These are phyloP conservation scores for Mucor velutinosus DNA, from an alignment of 371 early-diverging fungal species.

Conservation along the genomic window DNA sequence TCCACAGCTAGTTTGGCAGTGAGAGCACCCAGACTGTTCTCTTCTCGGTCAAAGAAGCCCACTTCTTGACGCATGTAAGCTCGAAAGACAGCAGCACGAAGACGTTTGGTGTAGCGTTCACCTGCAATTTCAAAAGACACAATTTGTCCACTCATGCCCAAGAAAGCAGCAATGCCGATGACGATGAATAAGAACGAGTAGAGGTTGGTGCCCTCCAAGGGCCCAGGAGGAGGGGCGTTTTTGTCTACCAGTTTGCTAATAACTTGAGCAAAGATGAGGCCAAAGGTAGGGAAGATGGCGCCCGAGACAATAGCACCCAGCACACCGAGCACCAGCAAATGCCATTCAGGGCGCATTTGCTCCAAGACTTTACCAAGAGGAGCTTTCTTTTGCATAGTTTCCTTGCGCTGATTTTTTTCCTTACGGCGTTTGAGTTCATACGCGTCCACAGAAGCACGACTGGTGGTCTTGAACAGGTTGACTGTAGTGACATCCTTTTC, in stretches of 20 bases:
- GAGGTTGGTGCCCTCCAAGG: conserved; percentile 61
- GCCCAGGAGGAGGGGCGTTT: conserved; percentile 23
- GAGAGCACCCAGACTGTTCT: conserved; percentile 82
- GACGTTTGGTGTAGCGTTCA: conserved; percentile 62
- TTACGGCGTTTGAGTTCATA: conserved; percentile 49
- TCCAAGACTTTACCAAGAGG: conserved; percentile 46
- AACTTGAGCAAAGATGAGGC: conserved; percentile 48
- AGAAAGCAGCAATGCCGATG: conserved; percentile 57
- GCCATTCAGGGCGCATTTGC: conserved; percentile 46
- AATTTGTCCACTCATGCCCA: conserved; percentile 44
- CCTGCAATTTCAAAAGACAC: conserved; percentile 52
- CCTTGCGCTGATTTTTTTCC: conserved; percentile 46
- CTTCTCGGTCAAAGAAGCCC: conserved; percentile 83
- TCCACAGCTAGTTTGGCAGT: conserved; percentile 86
- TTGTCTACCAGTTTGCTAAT: conserved; percentile 31
- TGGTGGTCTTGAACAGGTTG: conserved; percentile 34
- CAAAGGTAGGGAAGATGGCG: conserved; percentile 57
- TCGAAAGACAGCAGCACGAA: conserved; percentile 61
- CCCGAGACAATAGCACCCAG: conserved; percentile 61
- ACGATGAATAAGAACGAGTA: conserved; percentile 81
- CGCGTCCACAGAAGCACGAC: conserved; percentile 43
- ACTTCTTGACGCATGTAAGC: conserved; percentile 81
- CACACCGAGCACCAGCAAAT: conserved; percentile 39
- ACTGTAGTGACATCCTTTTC: conserved; percentile 24
- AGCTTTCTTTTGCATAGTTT: conserved; percentile 46